Base-by-base conservation (phyloP, 2,329 filamentous ascomycete genomes). In the Exserohilum rostratum region DNA sequence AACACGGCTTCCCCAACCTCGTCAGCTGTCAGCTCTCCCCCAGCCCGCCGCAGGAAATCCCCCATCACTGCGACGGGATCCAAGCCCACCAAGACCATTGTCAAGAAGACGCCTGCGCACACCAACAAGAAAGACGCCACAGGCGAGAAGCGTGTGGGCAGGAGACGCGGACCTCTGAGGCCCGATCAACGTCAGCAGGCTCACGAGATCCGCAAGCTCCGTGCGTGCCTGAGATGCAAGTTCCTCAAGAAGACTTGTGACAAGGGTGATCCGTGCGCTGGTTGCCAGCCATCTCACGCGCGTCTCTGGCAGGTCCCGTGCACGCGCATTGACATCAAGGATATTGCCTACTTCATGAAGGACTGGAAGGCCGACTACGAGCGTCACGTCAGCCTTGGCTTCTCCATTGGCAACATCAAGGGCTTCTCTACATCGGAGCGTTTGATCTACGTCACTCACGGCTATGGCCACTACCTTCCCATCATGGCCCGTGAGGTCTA, bases 231-330 rank as follows among this genome's bases (percentile, higher is more conserved):
- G 67, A 88, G 93, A 63, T 98, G 93, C 85, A 97, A 97, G 80
- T 98, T 97, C 82, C 83, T 98, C 75, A 98, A 98, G 85, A 98
- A 98, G 85, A 97, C 93, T 44, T 98, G 93, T 73, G 93, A 98
- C 78, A 97, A 96, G 81, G 93, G 93, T 61, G 93, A 97, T 80
- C 93, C 93, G 53, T 98, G 93, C 77, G 90, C 89, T 68, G 93
- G 93, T 43, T 98, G 93, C 80, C 90, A 96, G 79, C 93, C 93
- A 46, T 96, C 93, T 17, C 93, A 98, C 76, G 93, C 93, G 60
- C 88, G 93, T 61, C 83, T 98, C 47, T 98, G 93, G 93, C 93
- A 97, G 79, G 93, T 98, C 39, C 93, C 93, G 57, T 98, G 93
- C 82, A 98, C 93, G 35, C 90, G 93, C 58, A 96, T 97, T 71